Conservation (phyloP, 768 basidiomycete genomes). For the Russula ochroleuca region DNA sequence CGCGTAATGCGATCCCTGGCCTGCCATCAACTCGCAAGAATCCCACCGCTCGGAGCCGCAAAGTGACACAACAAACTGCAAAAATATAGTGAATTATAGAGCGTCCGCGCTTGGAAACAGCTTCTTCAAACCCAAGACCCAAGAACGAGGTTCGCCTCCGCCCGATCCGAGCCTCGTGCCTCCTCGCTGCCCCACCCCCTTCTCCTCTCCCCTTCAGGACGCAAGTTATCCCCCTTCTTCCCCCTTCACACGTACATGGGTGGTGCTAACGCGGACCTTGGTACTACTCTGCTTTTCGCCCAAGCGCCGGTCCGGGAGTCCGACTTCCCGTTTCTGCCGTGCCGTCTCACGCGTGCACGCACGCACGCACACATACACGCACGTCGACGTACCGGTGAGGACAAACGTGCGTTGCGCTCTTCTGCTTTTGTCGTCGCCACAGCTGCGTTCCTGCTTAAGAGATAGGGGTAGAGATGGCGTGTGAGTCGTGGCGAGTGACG, state of each 20-base stretch:
- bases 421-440: not conserved
- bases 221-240: not conserved
- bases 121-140: not conserved
- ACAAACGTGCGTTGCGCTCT: conserved; percentile 6
- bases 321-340: conserved; percentile 8
- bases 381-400: not conserved
- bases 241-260: not conserved
- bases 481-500: conserved; percentile 2
- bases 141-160: not conserved
- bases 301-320: not conserved
- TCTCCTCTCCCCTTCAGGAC: not conserved
- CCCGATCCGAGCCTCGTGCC: not conserved
- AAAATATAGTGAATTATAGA: not conserved
- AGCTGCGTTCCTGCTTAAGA: not conserved
- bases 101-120: not conserved
- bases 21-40: not conserved
- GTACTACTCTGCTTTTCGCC: not conserved
- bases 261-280: not conserved
- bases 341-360: not conserved
- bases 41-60: not conserved
- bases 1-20: not conserved
- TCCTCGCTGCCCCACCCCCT: not conserved
- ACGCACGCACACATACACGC: no score
- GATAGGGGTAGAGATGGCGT: not conserved
- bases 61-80: not conserved